Conservation (phyloP, 2,329 filamentous ascomycete genomes). For the Fusarium verticillioides region DNA sequence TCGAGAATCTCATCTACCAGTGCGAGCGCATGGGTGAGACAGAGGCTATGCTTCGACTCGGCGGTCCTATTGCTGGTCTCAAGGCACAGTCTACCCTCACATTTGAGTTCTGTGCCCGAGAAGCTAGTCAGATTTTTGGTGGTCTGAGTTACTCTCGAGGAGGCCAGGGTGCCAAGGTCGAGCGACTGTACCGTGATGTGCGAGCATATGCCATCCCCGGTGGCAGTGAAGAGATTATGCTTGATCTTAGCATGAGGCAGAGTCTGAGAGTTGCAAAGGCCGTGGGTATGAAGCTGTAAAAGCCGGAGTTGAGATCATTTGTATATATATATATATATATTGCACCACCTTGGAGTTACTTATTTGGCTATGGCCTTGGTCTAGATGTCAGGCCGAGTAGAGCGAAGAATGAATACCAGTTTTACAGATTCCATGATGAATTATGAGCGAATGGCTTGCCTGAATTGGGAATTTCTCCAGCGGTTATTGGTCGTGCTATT, state of each 20-base stretch:
- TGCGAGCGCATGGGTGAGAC: slow-evolving; percentile 92
- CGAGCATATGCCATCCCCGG: slow-evolving; percentile 96
- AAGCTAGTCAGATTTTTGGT: slow-evolving; percentile 97
- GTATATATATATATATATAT: slow-evolving; percentile 31
- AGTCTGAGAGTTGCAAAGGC: slow-evolving; percentile 88
- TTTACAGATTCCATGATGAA: neutral
- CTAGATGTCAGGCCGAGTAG: slow-evolving; percentile 5
- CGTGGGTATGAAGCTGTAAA: slow-evolving; percentile 93
- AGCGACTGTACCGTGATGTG: slow-evolving; percentile 94
- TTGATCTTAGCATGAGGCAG: slow-evolving; percentile 94
- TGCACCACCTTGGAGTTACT: slow-evolving; percentile 23
- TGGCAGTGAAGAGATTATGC: slow-evolving; percentile 98
- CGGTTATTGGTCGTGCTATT: slow-evolving; percentile 5
- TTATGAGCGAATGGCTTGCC: neutral
- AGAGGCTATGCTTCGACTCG: slow-evolving; percentile 95
- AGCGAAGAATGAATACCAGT: slow-evolving; percentile 20
- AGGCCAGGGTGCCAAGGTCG: slow-evolving; percentile 94
- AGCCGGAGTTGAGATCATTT: slow-evolving; percentile 1
- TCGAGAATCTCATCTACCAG: slow-evolving; percentile 95
- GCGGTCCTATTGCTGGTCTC: slow-evolving; percentile 90
- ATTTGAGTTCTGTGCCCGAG: slow-evolving; percentile 97
- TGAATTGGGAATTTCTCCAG: neutral
- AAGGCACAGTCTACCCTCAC: slow-evolving; percentile 95
- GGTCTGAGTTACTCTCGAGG: slow-evolving; percentile 92
- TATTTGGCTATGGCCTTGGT: neutral